Base-by-base conservation (phyloP, 345 rosid genomes). In the Carallia pectinifolia region DNA sequence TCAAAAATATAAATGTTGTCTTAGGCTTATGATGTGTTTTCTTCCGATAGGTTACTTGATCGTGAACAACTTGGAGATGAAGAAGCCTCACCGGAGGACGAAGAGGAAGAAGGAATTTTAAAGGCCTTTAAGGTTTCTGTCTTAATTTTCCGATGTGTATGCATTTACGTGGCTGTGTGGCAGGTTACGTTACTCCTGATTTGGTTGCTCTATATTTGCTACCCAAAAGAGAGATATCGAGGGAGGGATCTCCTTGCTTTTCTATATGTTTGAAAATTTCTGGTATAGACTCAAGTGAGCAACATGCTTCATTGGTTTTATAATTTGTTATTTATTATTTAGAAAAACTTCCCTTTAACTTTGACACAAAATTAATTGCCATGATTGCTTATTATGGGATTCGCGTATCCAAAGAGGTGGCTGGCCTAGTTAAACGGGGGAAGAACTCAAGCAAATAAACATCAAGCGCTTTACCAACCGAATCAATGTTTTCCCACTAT, bases 41-140 rank as follows among this genome's bases (percentile, higher is more conserved):
- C 34, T 55, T 74, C 60, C 65, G 19, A 66, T 77, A 96, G 98
- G 77, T 81, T 96, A 83, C 97, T 96, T 80, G 99, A 96, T 72
- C 94, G 99, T 39, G 93, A 92, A 61, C 87, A 88, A 70, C 83
- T 83, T 79, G 95, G 83, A 58, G 83, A 70, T 77, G 98, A 96
- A 87, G 99, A 92, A 74, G 81, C 96, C 44, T 66, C 93, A 63
- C 65, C 85, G 76, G 98, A 90, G 70, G 99, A 90, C 67, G 98
- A 96, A 78, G 98, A 92, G 72, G 99, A 90, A 72, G 88, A 96
- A 79, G 96, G 95, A 70, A 88, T 96, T 84, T 85, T 96, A 79
- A 96, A 92, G 80, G 99, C 99, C 31, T 96, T 96, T 82, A 96
- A 96, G 99, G 99, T 96, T 62, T 50, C 74, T 23, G 18, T 53